Base-by-base conservation (phyloP, 2,329 filamentous ascomycete species). In the Cordyceps sp. region DNA sequence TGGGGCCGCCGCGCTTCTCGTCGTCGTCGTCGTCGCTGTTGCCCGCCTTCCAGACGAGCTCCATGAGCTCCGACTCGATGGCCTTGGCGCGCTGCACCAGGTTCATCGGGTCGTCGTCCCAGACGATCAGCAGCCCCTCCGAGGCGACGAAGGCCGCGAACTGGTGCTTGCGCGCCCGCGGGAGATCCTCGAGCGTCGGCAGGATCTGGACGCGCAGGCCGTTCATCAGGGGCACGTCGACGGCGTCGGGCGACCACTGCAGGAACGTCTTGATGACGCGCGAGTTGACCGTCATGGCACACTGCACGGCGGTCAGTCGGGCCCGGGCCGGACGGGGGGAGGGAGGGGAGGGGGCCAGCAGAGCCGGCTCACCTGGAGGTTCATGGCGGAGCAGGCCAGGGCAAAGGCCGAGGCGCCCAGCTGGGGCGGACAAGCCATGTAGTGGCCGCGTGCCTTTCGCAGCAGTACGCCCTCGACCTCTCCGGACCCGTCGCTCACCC, bases 211-310 rank as follows among this genome's bases (percentile, higher is more conserved):
- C 70, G 24, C 76, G 68, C n/a, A 84, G 66, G 15, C 78, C 78
- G 48, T 85, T 82, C 57, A 73, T 73, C 32, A 86, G 55, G 1
- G 80, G 80, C 10, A 86, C 78, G 43, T 84, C 78, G 15, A 78
- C 66, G 2, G 78, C 78, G 36, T 79, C 69, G 2, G 78, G 77
- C 2, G 74, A 73, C 69, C 71, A 82, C 35, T 76, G 66, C 7
- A 86, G 59, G 43, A 84, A 84, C 0, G 78, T 78, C 57, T 79
- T 81, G 54, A 86, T 81, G 36, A 85, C 75, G 40, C 78, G 61
- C 0, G 80, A 85, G 50, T 82, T 84, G 39, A 85, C 73, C 1
- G 79, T 86, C 75, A 86, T 83, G 31, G 78, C 77, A 45, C 73
- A 79, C 72, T 82, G 22, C 21, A 4, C 15, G 8, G 7, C 15